These are phyloP conservation scores for Fragaria ananassa DNA, from an alignment of 306 rosid genomes.

Conservation along the genomic window DNA sequence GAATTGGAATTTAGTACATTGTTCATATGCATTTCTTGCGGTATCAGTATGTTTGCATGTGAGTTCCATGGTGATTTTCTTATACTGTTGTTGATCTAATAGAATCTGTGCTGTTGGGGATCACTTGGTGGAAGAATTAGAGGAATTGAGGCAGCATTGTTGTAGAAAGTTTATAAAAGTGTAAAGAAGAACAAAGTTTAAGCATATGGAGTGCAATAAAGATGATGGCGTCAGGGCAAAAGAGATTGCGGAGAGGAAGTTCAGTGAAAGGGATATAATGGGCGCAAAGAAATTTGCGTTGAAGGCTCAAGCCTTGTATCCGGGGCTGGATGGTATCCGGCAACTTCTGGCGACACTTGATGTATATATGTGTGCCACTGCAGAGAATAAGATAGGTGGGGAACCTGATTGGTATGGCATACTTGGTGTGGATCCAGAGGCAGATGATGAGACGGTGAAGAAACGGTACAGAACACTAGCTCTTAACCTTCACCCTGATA, in stretches of 20 bases:
- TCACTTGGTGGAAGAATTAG: background rate
- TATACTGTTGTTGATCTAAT: background rate
- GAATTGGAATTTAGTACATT: background rate
- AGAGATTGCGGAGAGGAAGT: slow-evolving; percentile 81
- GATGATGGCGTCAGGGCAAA: slow-evolving; percentile 88
- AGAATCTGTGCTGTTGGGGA: background rate
- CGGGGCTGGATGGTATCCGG: slow-evolving; percentile 69
- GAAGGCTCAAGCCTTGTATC: slow-evolving; percentile 75
- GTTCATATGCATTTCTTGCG: background rate
- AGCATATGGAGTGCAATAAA: slow-evolving; percentile 85
- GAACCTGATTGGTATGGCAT: slow-evolving; percentile 86
- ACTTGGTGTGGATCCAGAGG: slow-evolving; percentile 59
- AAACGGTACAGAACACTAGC: slow-evolving; percentile 77
- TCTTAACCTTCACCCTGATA: slow-evolving; percentile 89
- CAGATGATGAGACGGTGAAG: slow-evolving; percentile 72
- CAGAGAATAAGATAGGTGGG: slow-evolving; percentile 63
- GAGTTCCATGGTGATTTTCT: background rate
- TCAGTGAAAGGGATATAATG: slow-evolving; percentile 50
- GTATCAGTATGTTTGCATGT: background rate
- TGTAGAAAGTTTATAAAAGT: background rate
- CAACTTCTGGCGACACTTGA: slow-evolving; percentile 85
- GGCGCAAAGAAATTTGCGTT: slow-evolving; percentile 84
- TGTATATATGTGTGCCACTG: slow-evolving; percentile 44
- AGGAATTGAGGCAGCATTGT: slow-evolving; percentile 27
- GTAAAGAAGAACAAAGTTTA: slow-evolving; percentile 4